Conservation (phyloP, 2,329 filamentous ascomycete species). For the Paramyrothecium sp. region DNA sequence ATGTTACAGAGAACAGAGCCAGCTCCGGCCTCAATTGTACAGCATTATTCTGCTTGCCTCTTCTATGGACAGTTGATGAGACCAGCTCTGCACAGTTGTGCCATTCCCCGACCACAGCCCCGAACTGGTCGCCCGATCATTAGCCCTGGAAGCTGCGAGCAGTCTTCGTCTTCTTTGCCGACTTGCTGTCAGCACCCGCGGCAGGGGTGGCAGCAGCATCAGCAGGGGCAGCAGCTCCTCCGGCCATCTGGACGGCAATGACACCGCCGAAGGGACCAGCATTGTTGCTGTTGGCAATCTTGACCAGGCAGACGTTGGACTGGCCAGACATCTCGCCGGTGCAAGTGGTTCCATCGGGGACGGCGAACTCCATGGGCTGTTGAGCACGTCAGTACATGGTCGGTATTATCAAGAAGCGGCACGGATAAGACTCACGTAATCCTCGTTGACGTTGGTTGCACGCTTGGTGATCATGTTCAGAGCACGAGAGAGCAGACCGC, state of each 20-base stretch:
- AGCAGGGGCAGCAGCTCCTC: not conserved
- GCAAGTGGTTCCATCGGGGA: constrained; percentile 38
- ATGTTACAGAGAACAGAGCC: too few relatives aligned
- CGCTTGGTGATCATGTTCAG: constrained; percentile 17
- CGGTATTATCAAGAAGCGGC: not conserved
- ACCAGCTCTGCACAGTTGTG: too few relatives aligned
- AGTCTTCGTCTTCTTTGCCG: not conserved
- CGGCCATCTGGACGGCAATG: constrained; percentile 36
- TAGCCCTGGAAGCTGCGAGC: not conserved
- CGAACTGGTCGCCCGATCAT: not conserved
- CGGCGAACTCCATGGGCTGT: constrained; percentile 28
- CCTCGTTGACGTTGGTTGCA: constrained; percentile 25
- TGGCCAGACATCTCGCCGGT: constrained; percentile 29
- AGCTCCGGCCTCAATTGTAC: too few relatives aligned
- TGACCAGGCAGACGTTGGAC: constrained; percentile 38
- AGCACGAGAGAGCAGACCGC: not conserved
- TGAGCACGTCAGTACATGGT: not conserved
- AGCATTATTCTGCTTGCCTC: too few relatives aligned
- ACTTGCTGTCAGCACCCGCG: too few relatives aligned
- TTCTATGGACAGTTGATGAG: too few relatives aligned
- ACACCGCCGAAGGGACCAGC: constrained; percentile 41
- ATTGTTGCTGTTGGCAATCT: constrained; percentile 38
- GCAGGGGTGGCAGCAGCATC: constrained; percentile 2
- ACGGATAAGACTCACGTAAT: constrained; percentile 16
- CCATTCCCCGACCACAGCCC: too few relatives aligned